A percentile compares a stretch with the other conserved stretches of the same genome.
These are phyloP conservation scores for Fusarium austroafricanum DNA, from an alignment of 2,329 filamentous ascomycete species.

Conservation along the genomic window DNA sequence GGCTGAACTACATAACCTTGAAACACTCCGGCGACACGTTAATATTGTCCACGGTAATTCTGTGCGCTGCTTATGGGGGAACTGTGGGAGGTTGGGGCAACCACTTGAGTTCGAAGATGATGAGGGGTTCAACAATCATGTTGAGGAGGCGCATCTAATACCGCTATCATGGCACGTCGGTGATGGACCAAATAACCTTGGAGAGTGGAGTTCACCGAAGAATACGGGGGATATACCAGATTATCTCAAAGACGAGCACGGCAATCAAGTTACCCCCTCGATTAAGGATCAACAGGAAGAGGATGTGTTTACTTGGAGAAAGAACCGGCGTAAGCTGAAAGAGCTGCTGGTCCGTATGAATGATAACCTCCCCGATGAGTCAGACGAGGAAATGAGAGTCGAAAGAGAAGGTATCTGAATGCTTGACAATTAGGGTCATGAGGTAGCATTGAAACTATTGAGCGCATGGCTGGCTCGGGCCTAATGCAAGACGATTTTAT, in stretches of 20 bases:
- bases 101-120: slow-evolving; percentile 52
- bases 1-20: slow-evolving; percentile 71
- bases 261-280: slow-evolving; percentile 69
- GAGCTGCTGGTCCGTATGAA: slow-evolving; percentile 58
- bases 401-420: slow-evolving; percentile 5
- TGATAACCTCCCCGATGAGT: slow-evolving; percentile 60
- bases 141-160: slow-evolving; percentile 65
- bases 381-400: slow-evolving; percentile 48
- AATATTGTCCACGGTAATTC: slow-evolving; percentile 59
- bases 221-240: slow-evolving; percentile 53
- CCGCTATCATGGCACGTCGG: slow-evolving; percentile 69
- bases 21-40: slow-evolving; percentile 68
- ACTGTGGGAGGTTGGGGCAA: slow-evolving; percentile 42
- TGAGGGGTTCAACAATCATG: slow-evolving; percentile 60
- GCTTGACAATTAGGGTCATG: background rate
- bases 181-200: slow-evolving; percentile 64
- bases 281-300: slow-evolving; percentile 65
- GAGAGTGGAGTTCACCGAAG: slow-evolving; percentile 32
- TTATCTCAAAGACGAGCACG: slow-evolving; percentile 64
- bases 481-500: slow-evolving; percentile 1
- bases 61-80: slow-evolving; percentile 49
- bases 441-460: background rate
- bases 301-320: slow-evolving; percentile 57
- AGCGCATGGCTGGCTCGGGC: background rate
- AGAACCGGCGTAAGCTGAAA: slow-evolving; percentile 58